These are phyloP conservation scores for Phytopythium oedochilum DNA, from an alignment of 352 stramenopile species.

Conservation along the genomic window DNA sequence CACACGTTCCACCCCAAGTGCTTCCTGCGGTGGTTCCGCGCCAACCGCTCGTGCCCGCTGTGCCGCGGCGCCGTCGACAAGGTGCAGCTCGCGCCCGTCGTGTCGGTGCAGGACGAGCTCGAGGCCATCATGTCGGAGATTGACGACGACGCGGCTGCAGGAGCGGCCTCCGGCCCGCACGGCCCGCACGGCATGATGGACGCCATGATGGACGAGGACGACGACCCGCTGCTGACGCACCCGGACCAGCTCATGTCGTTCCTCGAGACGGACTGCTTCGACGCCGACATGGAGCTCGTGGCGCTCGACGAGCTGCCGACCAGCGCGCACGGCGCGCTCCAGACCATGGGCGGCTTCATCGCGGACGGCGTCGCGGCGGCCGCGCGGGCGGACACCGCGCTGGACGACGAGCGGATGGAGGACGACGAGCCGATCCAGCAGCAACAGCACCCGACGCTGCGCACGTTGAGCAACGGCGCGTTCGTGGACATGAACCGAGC, in stretches of 20 bases:
- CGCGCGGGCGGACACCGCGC: constrained; percentile 5
- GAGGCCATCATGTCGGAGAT: constrained; percentile 78
- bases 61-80: constrained; percentile 61
- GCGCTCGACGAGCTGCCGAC: constrained; percentile 41
- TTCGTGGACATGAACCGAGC: constrained; percentile 6
- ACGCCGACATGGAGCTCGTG: constrained; percentile 66
- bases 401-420: constrained; percentile 26
- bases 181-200: constrained; percentile 5
- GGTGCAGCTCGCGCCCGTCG: constrained; percentile 41
- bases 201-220: constrained; percentile 17
- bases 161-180: no score
- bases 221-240: constrained; percentile 32
- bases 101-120: constrained; percentile 56
- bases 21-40: constrained; percentile 76
- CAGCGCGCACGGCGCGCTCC: background rate
- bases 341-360: background rate
- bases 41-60: constrained; percentile 68
- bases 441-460: no score
- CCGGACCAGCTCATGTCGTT: constrained; percentile 49
- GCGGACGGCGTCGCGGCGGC: constrained; percentile 2
- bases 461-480: no score
- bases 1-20: constrained; percentile 80
- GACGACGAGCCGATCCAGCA: constrained; percentile 11
- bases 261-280: constrained; percentile 39
- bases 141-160: constrained; percentile 44